Percentiles rank a stretch among this genome's conserved stretches.
These are phyloP conservation scores for Candida michaelii DNA, from an alignment of 805 yeast species.

Conservation along the genomic window DNA sequence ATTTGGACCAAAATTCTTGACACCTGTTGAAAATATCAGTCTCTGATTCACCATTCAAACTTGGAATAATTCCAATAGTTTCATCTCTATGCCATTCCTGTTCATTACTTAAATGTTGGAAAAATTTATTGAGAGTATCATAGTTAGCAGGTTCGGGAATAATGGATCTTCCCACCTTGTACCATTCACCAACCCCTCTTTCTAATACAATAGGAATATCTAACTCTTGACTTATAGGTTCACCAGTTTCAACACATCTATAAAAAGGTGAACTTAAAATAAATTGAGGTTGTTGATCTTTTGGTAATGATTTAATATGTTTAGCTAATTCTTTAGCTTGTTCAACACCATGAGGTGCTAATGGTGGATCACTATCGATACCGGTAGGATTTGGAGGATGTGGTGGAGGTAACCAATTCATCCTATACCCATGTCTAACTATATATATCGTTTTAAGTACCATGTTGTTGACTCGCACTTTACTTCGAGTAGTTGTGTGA, in stretches of 20 bases:
- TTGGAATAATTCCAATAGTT: constrained; percentile 60
- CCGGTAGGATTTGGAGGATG: constrained; percentile 85
- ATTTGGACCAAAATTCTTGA: constrained; percentile 48
- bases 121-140: constrained; percentile 50
- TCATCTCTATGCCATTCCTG: constrained; percentile 46
- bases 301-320: constrained; percentile 44
- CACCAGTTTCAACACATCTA: constrained; percentile 80
- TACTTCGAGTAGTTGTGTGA: not conserved
- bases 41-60: constrained; percentile 69
- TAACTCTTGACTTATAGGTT: constrained; percentile 63
- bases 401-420: constrained; percentile 78
- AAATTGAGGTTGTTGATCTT: constrained; percentile 62
- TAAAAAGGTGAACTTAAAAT: constrained; percentile 84
- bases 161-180: constrained; percentile 61
- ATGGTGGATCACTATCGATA: constrained; percentile 81
- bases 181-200: constrained; percentile 92
- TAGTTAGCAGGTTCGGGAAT: constrained; percentile 70
- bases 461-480: not conserved
- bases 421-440: constrained; percentile 86
- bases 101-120: constrained; percentile 43
- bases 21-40: constrained; percentile 68
- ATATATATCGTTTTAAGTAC: constrained; percentile 60
- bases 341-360: constrained; percentile 83
- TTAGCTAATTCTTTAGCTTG: constrained; percentile 82
- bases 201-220: constrained; percentile 66